phyloP scores from a whole-genome alignment of 2,329 filamentous ascomycete species.

The Colletotrichum sp. region DNA sequence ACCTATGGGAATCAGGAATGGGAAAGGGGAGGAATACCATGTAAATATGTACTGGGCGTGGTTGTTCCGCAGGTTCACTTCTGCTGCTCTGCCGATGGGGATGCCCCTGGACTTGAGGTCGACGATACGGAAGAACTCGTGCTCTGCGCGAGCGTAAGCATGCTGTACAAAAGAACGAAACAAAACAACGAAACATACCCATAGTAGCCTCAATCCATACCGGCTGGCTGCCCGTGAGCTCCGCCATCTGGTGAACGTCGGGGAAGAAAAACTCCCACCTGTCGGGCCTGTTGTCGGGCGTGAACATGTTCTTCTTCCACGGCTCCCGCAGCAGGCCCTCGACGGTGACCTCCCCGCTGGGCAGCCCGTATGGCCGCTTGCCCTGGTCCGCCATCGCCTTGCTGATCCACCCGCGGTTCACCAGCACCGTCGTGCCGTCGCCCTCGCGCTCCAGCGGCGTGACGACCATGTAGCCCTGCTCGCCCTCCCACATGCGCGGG shows the following conservation, averaged over 20 bases:
- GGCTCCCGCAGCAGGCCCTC: slow-evolving; percentile 87
- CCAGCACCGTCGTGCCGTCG: slow-evolving; percentile 71
- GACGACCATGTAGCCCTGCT: slow-evolving; percentile 89
- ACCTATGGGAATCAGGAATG: background rate
- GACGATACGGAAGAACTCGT: slow-evolving; percentile 77
- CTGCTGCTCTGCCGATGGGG: slow-evolving; percentile 84
- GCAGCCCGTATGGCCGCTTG: slow-evolving; percentile 69
- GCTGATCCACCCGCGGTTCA: slow-evolving; percentile 91
- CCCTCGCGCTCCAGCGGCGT: slow-evolving; percentile 82
- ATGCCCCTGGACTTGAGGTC: slow-evolving; percentile 81
- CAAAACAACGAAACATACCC: slow-evolving; percentile 56
- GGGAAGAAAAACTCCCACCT: slow-evolving; percentile 93
- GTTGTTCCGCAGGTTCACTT: slow-evolving; percentile 94
- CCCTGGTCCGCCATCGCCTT: slow-evolving; percentile 73
- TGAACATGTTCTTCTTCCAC: slow-evolving; percentile 98
- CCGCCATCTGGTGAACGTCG: slow-evolving; percentile 90
- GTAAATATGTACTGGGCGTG: slow-evolving; percentile 99
- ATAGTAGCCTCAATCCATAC: slow-evolving; percentile 97
- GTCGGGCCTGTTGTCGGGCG: slow-evolving; percentile 85
- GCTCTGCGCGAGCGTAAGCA: slow-evolving; percentile 54
- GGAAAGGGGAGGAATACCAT: slow-evolving; percentile 63
- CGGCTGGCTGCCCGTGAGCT: slow-evolving; percentile 77
- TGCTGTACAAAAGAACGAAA: background rate
- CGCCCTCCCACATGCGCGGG: slow-evolving; percentile 84
- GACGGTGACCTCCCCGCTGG: slow-evolving; percentile 73